Evolutionary conservation across 371 early-diverging fungal species (phyloP).

Genomic region (Thermomucor indicae-seudaticae): DNA sequence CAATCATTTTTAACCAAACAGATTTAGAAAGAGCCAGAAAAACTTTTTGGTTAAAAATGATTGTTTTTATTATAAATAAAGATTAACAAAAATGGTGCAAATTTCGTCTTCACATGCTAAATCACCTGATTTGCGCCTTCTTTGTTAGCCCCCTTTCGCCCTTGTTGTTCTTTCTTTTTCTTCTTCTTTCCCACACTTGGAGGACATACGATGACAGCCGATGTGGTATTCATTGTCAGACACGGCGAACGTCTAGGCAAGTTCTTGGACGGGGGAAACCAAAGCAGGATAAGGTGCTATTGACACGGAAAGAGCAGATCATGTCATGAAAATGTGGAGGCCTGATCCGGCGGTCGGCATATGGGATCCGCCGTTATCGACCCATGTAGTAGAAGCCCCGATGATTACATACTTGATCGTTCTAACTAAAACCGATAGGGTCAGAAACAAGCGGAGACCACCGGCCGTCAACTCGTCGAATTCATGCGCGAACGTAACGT

Average conservation of each 20-base stretch:
- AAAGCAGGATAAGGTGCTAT: background rate
- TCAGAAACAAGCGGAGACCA: slow-evolving; percentile 25
- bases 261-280: background rate
- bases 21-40: too few species aligned
- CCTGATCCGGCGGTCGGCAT: slow-evolving; percentile 38
- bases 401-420: background rate
- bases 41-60: too few species aligned
- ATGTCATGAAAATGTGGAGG: slow-evolving; percentile 31
- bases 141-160: too few species aligned
- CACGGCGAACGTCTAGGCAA: slow-evolving; percentile 27
- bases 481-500: slow-evolving; percentile 17
- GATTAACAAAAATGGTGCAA: too few species aligned
- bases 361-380: slow-evolving; percentile 40
- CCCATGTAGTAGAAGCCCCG: slow-evolving; percentile 10
- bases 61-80: too few species aligned
- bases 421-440: slow-evolving; percentile 13
- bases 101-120: too few species aligned
- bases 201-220: background rate
- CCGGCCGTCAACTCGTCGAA: slow-evolving; percentile 19
- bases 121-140: too few species aligned
- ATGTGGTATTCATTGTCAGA: slow-evolving; percentile 19
- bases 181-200: background rate
- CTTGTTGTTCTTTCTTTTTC: background rate
- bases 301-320: slow-evolving; percentile 16
- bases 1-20: too few species aligned